A percentile compares a stretch with the other conserved stretches of the same genome.
Conservation (phyloP, 106 monocot species). For the Dendrobium officinale region DNA sequence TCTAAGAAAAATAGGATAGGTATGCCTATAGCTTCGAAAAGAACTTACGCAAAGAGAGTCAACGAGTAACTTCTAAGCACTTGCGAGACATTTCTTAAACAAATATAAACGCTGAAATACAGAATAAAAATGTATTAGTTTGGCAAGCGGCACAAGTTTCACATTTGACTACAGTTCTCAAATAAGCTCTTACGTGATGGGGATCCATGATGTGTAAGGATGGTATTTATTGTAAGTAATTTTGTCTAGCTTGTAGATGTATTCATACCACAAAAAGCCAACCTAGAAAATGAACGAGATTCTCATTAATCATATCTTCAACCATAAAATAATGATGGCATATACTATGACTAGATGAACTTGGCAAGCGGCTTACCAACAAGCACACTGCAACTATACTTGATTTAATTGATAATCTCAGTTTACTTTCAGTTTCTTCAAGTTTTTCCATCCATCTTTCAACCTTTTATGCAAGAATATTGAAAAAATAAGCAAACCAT, state of each 20-base stretch:
- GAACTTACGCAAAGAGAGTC: slow-evolving; percentile 88
- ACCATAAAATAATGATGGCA: slow-evolving; percentile 1
- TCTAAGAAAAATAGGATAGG: background rate
- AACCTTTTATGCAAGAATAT: slow-evolving; percentile 35
- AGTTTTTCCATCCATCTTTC: slow-evolving; percentile 95
- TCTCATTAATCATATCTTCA: background rate
- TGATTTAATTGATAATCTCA: slow-evolving; percentile 61
- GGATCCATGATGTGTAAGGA: slow-evolving; percentile 99
- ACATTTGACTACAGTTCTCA: background rate
- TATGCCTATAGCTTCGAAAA: background rate
- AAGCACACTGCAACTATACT: slow-evolving; percentile 45
- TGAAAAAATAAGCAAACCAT: background rate
- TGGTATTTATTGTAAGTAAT: slow-evolving; percentile 89
- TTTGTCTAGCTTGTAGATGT: slow-evolving; percentile 90
- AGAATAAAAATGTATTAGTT: slow-evolving; percentile 6
- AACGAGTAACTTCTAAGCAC: slow-evolving; percentile 60
- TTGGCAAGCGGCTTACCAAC: slow-evolving; percentile 32
- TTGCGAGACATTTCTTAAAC: slow-evolving; percentile 82
- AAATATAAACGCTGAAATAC: slow-evolving; percentile 76
- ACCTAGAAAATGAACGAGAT: slow-evolving; percentile 29
- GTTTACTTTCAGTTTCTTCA: slow-evolving; percentile 67
- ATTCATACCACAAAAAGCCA: slow-evolving; percentile 85
- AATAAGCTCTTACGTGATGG: slow-evolving; percentile 68
- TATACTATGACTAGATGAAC: background rate
- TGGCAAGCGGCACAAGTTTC: background rate